phyloP scores from a whole-genome alignment of 179 eudicot genomes.

The Actinidia polygama region DNA sequence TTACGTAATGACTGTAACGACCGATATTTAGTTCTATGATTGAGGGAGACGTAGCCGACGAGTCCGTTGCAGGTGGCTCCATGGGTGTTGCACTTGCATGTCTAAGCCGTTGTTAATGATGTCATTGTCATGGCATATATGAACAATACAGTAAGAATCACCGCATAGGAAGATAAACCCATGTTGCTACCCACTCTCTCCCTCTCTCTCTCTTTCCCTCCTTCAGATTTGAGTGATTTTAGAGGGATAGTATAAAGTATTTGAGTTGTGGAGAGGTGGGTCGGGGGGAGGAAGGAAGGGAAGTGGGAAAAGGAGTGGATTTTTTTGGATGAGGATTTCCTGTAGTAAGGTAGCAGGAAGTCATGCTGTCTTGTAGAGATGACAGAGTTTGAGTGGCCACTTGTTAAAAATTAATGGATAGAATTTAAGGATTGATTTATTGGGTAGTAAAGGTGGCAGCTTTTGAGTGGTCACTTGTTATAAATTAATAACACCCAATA shows the following conservation, averaged over 20 bases:
- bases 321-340: too few relatives aligned
- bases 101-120: conserved; percentile 20
- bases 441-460: too few relatives aligned
- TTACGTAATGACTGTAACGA: too few relatives aligned
- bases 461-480: too few relatives aligned
- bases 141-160: neutral
- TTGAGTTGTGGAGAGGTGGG: neutral
- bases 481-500: too few relatives aligned
- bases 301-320: neutral
- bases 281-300: neutral
- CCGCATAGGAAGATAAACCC: neutral
- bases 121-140: neutral
- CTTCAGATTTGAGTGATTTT: neutral
- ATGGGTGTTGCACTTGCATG: conserved; percentile 20
- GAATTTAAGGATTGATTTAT: too few relatives aligned
- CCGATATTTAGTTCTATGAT: too few relatives aligned
- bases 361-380: too few relatives aligned
- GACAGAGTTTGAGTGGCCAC: too few relatives aligned
- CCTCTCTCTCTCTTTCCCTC: neutral
- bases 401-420: too few relatives aligned
- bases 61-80: conserved; percentile 49
- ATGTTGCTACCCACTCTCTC: neutral
- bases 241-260: too few relatives aligned
- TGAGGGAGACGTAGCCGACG: conserved; percentile 62
- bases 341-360: too few relatives aligned